These are phyloP conservation scores for Pseudocercospora fuligena DNA, from an alignment of 2,329 filamentous ascomycete species.

Conservation along the genomic window DNA sequence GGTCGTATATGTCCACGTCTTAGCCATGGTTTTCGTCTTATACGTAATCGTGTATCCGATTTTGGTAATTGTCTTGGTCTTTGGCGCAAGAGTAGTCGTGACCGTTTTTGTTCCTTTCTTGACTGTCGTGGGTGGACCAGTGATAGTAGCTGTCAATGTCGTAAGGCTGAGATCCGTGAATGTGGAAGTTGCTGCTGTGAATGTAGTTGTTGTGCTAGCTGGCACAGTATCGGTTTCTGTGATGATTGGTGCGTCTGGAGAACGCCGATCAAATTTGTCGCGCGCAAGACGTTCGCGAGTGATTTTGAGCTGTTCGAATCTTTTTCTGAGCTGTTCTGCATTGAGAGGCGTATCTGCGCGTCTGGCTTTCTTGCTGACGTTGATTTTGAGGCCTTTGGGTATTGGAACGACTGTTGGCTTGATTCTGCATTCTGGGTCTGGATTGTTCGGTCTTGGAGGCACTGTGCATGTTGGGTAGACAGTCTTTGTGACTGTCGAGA, in stretches of 20 bases:
- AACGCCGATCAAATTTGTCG: conserved; percentile 32
- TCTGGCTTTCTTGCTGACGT: conserved; percentile 23
- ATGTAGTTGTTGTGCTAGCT: conserved; percentile 29
- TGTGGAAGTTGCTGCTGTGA: conserved; percentile 13
- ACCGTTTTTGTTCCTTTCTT: conserved; percentile 8
- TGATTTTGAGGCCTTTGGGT: conserved; percentile 27
- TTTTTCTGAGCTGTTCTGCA: conserved; percentile 7
- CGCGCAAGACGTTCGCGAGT: conserved; percentile 11
- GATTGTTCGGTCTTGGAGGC: conserved; percentile 7
- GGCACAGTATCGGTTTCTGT: conserved; percentile 39
- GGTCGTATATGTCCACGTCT: conserved; percentile 26
- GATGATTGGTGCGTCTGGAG: conserved; percentile 43
- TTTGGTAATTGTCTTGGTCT: conserved; percentile 13
- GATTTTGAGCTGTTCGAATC: conserved; percentile 3
- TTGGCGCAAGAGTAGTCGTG: conserved; percentile 11
- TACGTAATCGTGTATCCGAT: conserved; percentile 19
- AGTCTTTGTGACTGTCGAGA: conserved; percentile 37
- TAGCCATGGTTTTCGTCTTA: conserved; percentile 16
- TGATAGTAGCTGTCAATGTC: conserved; percentile 19
- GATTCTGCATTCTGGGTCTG: conserved; percentile 31
- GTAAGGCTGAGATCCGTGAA: conserved; percentile 10
- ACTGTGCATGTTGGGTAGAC: conserved; percentile 44
- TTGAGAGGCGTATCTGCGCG: conserved; percentile 9
- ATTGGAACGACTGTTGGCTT: conserved; percentile 28
- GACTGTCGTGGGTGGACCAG: conserved; percentile 21